Conservation (phyloP, 2,329 filamentous ascomycete species). For the Aspergillus jensenii region DNA sequence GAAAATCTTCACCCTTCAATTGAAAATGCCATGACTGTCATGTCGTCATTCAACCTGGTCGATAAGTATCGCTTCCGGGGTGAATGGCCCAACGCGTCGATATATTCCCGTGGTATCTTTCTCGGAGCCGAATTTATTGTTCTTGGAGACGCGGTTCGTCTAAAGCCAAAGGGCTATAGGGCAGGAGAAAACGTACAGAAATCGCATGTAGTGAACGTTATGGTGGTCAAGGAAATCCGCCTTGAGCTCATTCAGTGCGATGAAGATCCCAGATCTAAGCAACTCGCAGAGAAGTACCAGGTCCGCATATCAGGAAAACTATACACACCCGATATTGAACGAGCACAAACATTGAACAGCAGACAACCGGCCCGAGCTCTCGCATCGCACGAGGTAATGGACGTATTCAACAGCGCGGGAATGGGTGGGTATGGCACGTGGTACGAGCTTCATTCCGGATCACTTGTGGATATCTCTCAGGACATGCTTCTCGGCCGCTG, state of each 20-base stretch:
- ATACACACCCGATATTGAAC: slow-evolving; percentile 41
- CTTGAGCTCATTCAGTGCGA: slow-evolving; percentile 52
- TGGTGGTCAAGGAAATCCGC: slow-evolving; percentile 55
- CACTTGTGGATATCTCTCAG: slow-evolving; percentile 49
- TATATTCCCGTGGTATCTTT: slow-evolving; percentile 56
- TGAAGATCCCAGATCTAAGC: slow-evolving; percentile 45
- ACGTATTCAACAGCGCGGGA: slow-evolving; percentile 38
- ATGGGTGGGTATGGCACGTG: slow-evolving; percentile 52
- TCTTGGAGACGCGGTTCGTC: slow-evolving; percentile 55
- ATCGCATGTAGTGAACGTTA: slow-evolving; percentile 48
- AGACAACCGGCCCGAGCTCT: slow-evolving; percentile 26
- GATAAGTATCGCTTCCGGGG: slow-evolving; percentile 55
- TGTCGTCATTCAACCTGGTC: slow-evolving; percentile 54
- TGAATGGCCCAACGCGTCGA: slow-evolving; percentile 53
- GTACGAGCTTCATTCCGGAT: slow-evolving; percentile 50
- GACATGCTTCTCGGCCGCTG: slow-evolving; percentile 55
- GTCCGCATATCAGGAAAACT: slow-evolving; percentile 52
- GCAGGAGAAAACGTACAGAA: slow-evolving; percentile 18
- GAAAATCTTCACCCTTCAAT: slow-evolving; percentile 55
- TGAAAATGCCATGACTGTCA: slow-evolving; percentile 52
- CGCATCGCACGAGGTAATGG: slow-evolving; percentile 32
- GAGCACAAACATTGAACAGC: slow-evolving; percentile 22
- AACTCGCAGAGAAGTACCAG: slow-evolving; percentile 47
- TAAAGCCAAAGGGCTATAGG: slow-evolving; percentile 38
- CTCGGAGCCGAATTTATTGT: slow-evolving; percentile 57